Conservation (phyloP, 768 basidiomycete species). For the Podaxis rugospora region DNA sequence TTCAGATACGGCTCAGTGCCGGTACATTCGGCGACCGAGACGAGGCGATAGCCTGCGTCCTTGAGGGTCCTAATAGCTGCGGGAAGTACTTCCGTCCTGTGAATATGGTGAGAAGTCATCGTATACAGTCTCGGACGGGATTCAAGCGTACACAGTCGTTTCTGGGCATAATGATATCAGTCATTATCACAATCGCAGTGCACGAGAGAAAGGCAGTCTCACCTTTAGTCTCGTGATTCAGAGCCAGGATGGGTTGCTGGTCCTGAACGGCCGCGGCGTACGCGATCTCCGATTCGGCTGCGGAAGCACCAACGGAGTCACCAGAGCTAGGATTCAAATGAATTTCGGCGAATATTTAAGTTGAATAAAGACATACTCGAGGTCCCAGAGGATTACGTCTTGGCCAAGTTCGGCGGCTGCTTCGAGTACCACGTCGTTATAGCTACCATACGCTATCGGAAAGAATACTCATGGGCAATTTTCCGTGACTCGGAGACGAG, state of each 20-base stretch:
- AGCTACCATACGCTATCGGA: constrained; percentile 29
- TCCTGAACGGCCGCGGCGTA: constrained; percentile 23
- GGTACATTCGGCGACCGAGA: constrained; percentile 13
- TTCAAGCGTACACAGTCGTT: neutral
- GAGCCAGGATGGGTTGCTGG: constrained; percentile 26
- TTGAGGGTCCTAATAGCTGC: constrained; percentile 31
- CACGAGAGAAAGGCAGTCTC: constrained; percentile 3
- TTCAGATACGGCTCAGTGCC: constrained; percentile 10
- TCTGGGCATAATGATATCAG: neutral
- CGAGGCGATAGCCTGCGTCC: constrained; percentile 15
- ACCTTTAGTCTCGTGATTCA: constrained; percentile 33
- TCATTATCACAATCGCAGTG: neutral
- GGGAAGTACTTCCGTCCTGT: constrained; percentile 25
- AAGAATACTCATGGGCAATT: too few relatives aligned
- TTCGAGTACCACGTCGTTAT: constrained; percentile 26
- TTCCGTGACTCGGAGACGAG: too few relatives aligned
- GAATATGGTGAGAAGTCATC: neutral
- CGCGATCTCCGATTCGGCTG: constrained; percentile 20
- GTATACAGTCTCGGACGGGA: too few relatives aligned
- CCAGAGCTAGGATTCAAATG: constrained; percentile 23
- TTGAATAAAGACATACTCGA: constrained; percentile 23
- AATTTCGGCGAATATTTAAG: neutral
- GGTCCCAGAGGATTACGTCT: constrained; percentile 26
- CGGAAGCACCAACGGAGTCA: constrained; percentile 29
- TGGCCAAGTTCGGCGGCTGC: constrained; percentile 21